Evolutionary conservation across 2,329 filamentous ascomycete genomes (phyloP).

Genomic region (Venturia nashicola): DNA sequence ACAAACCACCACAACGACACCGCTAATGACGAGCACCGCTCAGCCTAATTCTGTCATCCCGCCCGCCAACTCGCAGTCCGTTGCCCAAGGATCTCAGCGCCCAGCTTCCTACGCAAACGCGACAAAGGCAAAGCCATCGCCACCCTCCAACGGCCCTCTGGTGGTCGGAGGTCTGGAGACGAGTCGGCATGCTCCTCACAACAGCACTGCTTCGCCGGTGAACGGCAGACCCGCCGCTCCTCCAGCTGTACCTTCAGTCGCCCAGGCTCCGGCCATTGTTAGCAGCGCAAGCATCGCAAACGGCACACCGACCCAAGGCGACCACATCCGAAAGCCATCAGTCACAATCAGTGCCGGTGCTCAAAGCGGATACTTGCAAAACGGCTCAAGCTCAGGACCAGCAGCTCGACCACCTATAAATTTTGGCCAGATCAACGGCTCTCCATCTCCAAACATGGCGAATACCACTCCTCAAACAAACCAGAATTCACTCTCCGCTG

Average conservation of each 20-base stretch:
- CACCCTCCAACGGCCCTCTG: slow-evolving; percentile 37
- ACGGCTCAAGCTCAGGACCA: slow-evolving; percentile 47
- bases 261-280: slow-evolving; percentile 47
- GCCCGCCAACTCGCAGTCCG: slow-evolving; percentile 33
- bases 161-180: slow-evolving; percentile 38
- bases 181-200: slow-evolving; percentile 41
- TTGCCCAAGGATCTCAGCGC: slow-evolving; percentile 38
- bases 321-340: slow-evolving; percentile 77
- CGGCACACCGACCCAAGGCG: slow-evolving; percentile 44
- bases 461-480: slow-evolving; percentile 58
- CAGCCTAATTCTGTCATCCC: slow-evolving; percentile 33
- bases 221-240: slow-evolving; percentile 69
- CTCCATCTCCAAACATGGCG: slow-evolving; percentile 47
- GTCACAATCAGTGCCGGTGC: slow-evolving; percentile 84
- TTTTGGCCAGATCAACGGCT: slow-evolving; percentile 60
- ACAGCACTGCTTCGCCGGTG: slow-evolving; percentile 53
- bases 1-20: slow-evolving; percentile 9
- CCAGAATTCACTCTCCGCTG: slow-evolving; percentile 46
- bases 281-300: slow-evolving; percentile 55
- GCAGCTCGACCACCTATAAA: slow-evolving; percentile 54
- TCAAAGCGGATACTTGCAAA: slow-evolving; percentile 61
- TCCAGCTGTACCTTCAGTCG: slow-evolving; percentile 50
- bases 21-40: slow-evolving; percentile 52
- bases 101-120: slow-evolving; percentile 48
- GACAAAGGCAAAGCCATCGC: slow-evolving; percentile 42